phyloP scores from a whole-genome alignment of 805 yeast genomes.

The Kluyveromyces nonfermentans region DNA sequence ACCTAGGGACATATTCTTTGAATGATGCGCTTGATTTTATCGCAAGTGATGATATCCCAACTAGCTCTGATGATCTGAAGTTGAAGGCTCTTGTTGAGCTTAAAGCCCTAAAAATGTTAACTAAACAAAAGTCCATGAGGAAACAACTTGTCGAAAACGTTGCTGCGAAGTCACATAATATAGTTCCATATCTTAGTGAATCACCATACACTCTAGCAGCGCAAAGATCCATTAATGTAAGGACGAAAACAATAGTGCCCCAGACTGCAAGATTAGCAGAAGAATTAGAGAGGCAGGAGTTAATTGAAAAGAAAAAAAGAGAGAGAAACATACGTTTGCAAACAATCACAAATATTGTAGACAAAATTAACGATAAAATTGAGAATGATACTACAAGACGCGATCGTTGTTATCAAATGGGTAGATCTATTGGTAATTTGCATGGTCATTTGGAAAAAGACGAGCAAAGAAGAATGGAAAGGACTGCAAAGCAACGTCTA shows the following conservation, averaged over 20 bases:
- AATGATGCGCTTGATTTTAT: slow-evolving; percentile 35
- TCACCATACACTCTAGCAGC: slow-evolving; percentile 55
- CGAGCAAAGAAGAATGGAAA: slow-evolving; percentile 64
- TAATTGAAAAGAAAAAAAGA: slow-evolving; percentile 44
- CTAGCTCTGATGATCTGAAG: slow-evolving; percentile 47
- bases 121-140: slow-evolving; percentile 63
- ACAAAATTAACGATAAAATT: slow-evolving; percentile 24
- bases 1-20: slow-evolving; percentile 48
- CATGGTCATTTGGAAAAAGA: slow-evolving; percentile 50
- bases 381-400: slow-evolving; percentile 15
- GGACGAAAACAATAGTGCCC: slow-evolving; percentile 60
- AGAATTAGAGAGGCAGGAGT: slow-evolving; percentile 64
- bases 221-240: slow-evolving; percentile 56
- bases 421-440: slow-evolving; percentile 18
- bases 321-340: slow-evolving; percentile 43
- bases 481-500: slow-evolving; percentile 79
- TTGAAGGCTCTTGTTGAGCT: slow-evolving; percentile 61
- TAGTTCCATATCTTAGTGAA: slow-evolving; percentile 40
- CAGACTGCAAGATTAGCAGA: slow-evolving; percentile 70
- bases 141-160: slow-evolving; percentile 46
- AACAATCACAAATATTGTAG: slow-evolving; percentile 35
- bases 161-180: slow-evolving; percentile 48
- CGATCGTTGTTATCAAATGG: slow-evolving; percentile 26
- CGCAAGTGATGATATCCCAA: slow-evolving; percentile 37
- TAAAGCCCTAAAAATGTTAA: slow-evolving; percentile 53